Evolutionary conservation across 805 yeast genomes (phyloP), one percentile per base, ranked within the genome.

Genomic region (Candida incommunis): DNA sequence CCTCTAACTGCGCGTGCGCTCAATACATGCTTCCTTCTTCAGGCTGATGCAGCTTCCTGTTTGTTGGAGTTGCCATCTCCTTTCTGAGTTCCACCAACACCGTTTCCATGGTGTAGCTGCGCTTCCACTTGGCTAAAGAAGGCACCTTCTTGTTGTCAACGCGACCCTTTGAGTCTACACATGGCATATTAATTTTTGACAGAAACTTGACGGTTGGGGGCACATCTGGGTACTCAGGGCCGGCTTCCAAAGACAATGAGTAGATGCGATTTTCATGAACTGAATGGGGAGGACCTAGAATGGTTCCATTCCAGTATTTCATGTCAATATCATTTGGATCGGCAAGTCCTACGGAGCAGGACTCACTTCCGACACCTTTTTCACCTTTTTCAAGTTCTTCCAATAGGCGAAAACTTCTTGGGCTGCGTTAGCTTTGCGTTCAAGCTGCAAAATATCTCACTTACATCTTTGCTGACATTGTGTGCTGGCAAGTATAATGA

Each of bases 351-450:
- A 92, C 86, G 21, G 97, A 90, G 61, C 95, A 88, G 15, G 95
- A 83, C 63, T 92, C 97, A 22, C 96, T 92, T 20, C 97, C 96
- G 42, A 84, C 70, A 20, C 98, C 99, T 63, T 92, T 92, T 61
- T 92, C 99, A 42, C 98, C 98, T 57, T 90, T 90, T 63, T 94
- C 99, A 52, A 92, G 72, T 66, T 92, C 99, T 66, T 92, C 99
- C 50, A 92, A 72, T 26, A 92, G 75, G 60, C 94, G 83, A 66
- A 92, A 92, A 62, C 85, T 88, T 65, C 99, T 78, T 53, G 99
- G 99, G 37, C 66, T 61, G 24, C 22, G 24, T 41, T 23, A 18
- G 44, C 23, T 20, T 31, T 18, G n/a, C n/a, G n/a, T n/a, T n/a
- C n/a, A n/a, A n/a, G n/a, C n/a, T n/a, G n/a, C n/a, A n/a, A n/a